Evolutionary conservation across 2,329 filamentous ascomycete genomes (phyloP), one percentile per base, ranked within the genome.

Genomic region (Penicillium sp.): DNA sequence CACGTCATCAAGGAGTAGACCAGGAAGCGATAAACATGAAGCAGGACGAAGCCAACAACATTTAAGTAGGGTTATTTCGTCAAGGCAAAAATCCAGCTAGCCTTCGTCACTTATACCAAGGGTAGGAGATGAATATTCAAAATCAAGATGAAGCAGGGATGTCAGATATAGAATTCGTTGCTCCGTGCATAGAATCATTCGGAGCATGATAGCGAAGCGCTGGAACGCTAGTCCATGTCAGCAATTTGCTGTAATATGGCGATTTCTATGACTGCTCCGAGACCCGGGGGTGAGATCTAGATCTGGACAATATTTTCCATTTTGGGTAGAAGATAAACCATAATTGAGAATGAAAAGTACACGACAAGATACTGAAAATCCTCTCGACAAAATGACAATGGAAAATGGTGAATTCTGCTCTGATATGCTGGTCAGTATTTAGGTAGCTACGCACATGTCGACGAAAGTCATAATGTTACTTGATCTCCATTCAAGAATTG

Each of bases 31-130:
- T 19, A 10, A 22, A 22, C 9, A 22, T 4, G n/a, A 42, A 19
- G n/a, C 30, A 42, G 40, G 8, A 42, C 40, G n/a, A 40, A 6
- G 19, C 4, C 4, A n/a, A 9, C 38, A 4, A 7, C 3, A 40
- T 7, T 2, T 4, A 8, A 1, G 19, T 17, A n/a, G n/a, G 1
- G 9, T 7, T n/a, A 8, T n/a, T 4, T 6, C 6, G 17, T n/a
- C 4, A n/a, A n/a, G 38, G n/a, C 3, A 40, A n/a, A 40, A 40
- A n/a, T n/a, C n/a, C n/a, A n/a, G n/a, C n/a, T n/a, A n/a, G n/a
- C n/a, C n/a, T n/a, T n/a, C n/a, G n/a, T n/a, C 2, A n/a, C 38
- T 40, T 1, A n/a, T 2, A 19, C 38, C 15, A 19, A 40, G 3
- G 4, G 8, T 40, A 17, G 6, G 1, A 40, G 17, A 15, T 19